phyloP scores from a whole-genome alignment of 164 flowering plant genomes.

The Euptelea pleiosperma region DNA sequence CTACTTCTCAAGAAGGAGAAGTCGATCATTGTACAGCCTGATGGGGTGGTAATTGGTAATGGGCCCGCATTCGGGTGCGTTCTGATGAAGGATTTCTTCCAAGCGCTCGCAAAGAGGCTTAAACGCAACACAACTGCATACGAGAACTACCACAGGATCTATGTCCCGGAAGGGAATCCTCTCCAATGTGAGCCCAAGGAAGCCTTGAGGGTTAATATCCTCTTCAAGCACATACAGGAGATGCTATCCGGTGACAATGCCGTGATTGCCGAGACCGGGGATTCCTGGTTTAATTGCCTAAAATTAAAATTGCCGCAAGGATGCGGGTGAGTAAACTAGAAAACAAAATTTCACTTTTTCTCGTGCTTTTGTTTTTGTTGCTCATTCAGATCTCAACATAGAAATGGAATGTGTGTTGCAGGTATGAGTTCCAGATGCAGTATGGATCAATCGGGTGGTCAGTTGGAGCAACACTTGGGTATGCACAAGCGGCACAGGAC shows the following conservation, averaged over 20 bases:
- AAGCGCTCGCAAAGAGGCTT: constrained; percentile 54
- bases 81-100: constrained; percentile 70
- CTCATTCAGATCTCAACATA: no score
- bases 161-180: constrained; percentile 65
- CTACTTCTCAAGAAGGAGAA: constrained; percentile 83
- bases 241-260: constrained; percentile 60
- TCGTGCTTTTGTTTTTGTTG: background rate
- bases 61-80: constrained; percentile 81
- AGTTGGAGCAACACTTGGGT: constrained; percentile 90
- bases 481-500: constrained; percentile 71
- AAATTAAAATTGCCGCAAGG: constrained; percentile 71
- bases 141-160: constrained; percentile 71
- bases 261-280: constrained; percentile 90
- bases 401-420: constrained; percentile 19
- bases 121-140: constrained; percentile 51
- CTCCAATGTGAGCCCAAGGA: constrained; percentile 45
- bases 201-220: constrained; percentile 68
- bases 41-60: constrained; percentile 64
- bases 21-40: constrained; percentile 74
- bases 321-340: constrained; percentile 59
- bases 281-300: constrained; percentile 91
- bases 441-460: constrained; percentile 96
- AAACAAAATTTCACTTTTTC: background rate
- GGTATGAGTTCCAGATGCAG: constrained; percentile 84
- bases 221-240: constrained; percentile 74